A percentile compares a stretch with the other conserved stretches of the same genome.
phyloP scores from a whole-genome alignment of 441 rosid species.

The Melianthus villosus region DNA sequence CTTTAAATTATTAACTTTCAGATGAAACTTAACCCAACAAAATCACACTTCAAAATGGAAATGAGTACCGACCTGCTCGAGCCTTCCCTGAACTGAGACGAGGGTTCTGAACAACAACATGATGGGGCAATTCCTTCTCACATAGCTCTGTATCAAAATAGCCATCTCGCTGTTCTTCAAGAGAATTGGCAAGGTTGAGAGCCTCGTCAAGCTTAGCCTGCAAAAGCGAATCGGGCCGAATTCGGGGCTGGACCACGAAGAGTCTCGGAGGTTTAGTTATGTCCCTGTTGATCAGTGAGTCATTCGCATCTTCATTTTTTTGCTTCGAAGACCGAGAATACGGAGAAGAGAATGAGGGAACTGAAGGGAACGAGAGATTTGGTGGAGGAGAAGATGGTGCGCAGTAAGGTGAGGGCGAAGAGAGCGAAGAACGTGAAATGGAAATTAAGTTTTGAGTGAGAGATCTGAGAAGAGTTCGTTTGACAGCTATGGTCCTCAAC shows the following conservation, averaged over 20 bases:
- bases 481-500: not conserved
- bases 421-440: not conserved
- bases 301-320: slow-evolving; percentile 5
- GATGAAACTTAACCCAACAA: not conserved
- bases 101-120: slow-evolving; percentile 72
- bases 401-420: not conserved
- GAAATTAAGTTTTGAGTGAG: not conserved
- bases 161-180: slow-evolving; percentile 85
- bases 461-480: not conserved
- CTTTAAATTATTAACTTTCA: not conserved
- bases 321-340: slow-evolving; percentile 1
- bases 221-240: slow-evolving; percentile 36
- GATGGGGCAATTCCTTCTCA: slow-evolving; percentile 58
- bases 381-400: not conserved
- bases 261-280: slow-evolving; percentile 49
- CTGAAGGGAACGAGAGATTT: slow-evolving; percentile 1
- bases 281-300: slow-evolving; percentile 38
- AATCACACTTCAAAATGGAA: not conserved
- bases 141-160: too few relatives aligned
- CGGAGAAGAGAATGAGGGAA: slow-evolving; percentile 1
- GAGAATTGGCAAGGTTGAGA: slow-evolving; percentile 72
- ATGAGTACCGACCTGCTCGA: slow-evolving; percentile 43
- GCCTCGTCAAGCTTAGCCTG: slow-evolving; percentile 79
- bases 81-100: slow-evolving; percentile 34
- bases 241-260: slow-evolving; percentile 77